Evolutionary conservation across 371 early-diverging fungal species (phyloP), one percentile per base, ranked within the genome.

Genomic region (Mucor irregularis): DNA sequence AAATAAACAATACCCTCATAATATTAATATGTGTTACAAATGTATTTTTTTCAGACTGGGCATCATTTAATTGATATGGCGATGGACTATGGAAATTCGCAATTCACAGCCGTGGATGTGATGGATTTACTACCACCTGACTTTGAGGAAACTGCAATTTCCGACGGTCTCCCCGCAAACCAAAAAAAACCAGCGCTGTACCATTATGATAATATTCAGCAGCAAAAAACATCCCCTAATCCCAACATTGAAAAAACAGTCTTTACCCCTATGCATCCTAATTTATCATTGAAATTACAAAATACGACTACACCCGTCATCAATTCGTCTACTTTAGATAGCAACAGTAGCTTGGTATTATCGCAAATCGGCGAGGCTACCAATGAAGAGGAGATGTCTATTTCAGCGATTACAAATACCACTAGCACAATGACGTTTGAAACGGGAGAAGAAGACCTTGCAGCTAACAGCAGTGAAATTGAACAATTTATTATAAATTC

Each of bases 31-130:
- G 16, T 51, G 28, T 44, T 25, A 34, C 24, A 24, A 5, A 31
- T 17, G 6, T 33, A 17, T 7, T 24, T 11, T 24, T 24, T 0
- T 13, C 52, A 70, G 67, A 21, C 49, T 33, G 71, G 71, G 2
- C 67, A 71, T 56, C 51, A 61, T 39, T 56, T 71, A 9, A 47
- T 71, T 33, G 71, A 67, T 47, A 48, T 64, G 51, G 71, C 71
- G 16, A 35, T 71, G 14, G 67, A 71, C 44, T 58, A 61, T 40
- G 30, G 21, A 16, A 28, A 46, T 0, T 63, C 64, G 1, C 40
- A 63, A 1, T 66, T 70, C 44, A 50, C 53, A 22, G 56, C 64
- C 1, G 47, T 67, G 0, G 67, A 64, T 19, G 25, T 58, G 9
- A 21, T 34, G 26, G 64, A 71, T 56, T 37, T 71, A 31, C 4